Base-by-base conservation (phyloP, 805 yeast genomes). In the Yarrowia alimentaria region DNA sequence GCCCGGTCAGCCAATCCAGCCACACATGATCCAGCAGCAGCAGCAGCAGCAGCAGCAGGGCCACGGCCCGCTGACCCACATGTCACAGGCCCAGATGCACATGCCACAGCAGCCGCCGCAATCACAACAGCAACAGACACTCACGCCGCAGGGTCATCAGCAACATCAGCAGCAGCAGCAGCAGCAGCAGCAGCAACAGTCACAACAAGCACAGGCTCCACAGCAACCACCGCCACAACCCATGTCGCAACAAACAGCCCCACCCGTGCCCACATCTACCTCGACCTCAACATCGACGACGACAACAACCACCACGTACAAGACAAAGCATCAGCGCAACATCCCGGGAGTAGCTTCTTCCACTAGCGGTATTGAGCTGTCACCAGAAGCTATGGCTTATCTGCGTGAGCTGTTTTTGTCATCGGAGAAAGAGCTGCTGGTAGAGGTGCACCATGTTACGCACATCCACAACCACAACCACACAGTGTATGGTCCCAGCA, bases 381-480 rank as follows among this genome's bases (percentile, higher is more conserved):
- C 47, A 7, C 33, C 47, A 10, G 47, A 40, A 6, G 47, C 47
- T 12, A 40, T 40, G 47, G 47, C 47, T 2, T 40, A 40, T 10
- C 33, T 40, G n/a, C 25, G 47, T 11, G 47, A 40, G 25, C 24
- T 40, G 14, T 40, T 40, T 12, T 11, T 40, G 33, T n/a, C 33
- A 3, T 40, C 47, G 10, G 47, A 40, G 10, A 40, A 40, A 14
- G 47, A 40, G 8, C 47, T 40, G 6, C 7, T 40, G 24, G 47
- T 40, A 19, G 47, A 40, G 10, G 47, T 40, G 14, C 47, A 40
- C 9, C 47, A 40, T 19, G 47, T 40, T 5, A 40, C 60, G 0
- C 68, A 68, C 7, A 58, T 80, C 3, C 24, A 38, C 2, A 53
- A 51, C 0, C 61, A 77, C 14, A 13, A 33, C 24, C 16, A 35